phyloP scores from a whole-genome alignment of 2,329 filamentous ascomycete genomes.

The Arthrobotrys musiformis region DNA sequence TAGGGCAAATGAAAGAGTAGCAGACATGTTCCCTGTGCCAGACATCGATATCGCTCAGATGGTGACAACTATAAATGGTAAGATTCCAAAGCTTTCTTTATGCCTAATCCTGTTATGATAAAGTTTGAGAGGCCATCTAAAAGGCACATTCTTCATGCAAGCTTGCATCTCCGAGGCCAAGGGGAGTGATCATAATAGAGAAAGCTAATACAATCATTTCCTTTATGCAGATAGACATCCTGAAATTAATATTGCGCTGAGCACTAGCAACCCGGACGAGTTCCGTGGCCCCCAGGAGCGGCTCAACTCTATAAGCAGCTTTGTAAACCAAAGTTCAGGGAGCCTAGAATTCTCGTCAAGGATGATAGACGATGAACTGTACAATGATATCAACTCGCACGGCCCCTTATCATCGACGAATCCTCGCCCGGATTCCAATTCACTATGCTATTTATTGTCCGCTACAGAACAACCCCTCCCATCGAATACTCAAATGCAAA shows the following conservation, averaged over 20 bases:
- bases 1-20: neutral
- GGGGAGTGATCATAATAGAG: neutral
- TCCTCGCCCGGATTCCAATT: neutral
- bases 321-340: no score
- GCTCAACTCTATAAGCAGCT: no score
- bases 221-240: neutral
- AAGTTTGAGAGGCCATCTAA: slow-evolving; percentile 5
- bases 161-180: no score
- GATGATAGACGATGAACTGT: no score
- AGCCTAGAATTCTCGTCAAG: no score
- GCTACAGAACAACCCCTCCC: neutral
- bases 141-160: neutral
- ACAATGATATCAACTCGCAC: no score
- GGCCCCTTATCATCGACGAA: no score
- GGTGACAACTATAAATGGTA: neutral
- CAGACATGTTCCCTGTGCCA: neutral
- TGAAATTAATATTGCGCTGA: neutral
- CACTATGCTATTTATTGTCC: neutral
- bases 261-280: neutral
- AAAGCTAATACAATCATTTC: no score
- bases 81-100: neutral
- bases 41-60: neutral
- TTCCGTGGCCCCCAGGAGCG: neutral
- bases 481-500: neutral
- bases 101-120: slow-evolving; percentile 3